Conservation (phyloP, 2,329 filamentous ascomycete species). For the Cladosporium sp. region DNA sequence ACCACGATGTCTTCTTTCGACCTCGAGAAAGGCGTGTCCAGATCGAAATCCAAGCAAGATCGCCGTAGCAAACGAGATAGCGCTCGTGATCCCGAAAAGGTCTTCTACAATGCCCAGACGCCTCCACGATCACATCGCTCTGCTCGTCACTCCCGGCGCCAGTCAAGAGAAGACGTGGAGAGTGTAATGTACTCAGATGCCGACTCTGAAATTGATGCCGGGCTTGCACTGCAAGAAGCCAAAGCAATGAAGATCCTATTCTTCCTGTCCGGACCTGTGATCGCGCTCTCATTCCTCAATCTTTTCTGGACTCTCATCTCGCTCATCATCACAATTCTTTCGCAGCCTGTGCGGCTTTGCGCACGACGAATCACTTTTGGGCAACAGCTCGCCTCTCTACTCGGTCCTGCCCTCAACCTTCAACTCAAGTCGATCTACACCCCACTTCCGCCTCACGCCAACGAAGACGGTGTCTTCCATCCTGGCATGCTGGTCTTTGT, state of each 20-base stretch:
- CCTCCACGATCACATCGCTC: slow-evolving; percentile 17
- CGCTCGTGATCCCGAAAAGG: slow-evolving; percentile 30
- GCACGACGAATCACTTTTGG: slow-evolving; percentile 49
- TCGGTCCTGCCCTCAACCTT: slow-evolving; percentile 55
- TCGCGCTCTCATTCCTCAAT: slow-evolving; percentile 55
- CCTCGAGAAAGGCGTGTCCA: slow-evolving; percentile 31
- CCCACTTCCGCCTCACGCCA: slow-evolving; percentile 31
- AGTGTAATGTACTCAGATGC: slow-evolving; percentile 28
- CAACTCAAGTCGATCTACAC: slow-evolving; percentile 52
- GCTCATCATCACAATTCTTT: slow-evolving; percentile 51
- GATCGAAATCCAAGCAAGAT: slow-evolving; percentile 20
- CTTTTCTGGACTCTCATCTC: slow-evolving; percentile 56
- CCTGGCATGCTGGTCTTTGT: slow-evolving; percentile 51
- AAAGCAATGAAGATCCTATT: slow-evolving; percentile 50
- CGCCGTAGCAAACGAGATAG: slow-evolving; percentile 20
- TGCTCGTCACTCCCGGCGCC: slow-evolving; percentile 15
- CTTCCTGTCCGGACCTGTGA: slow-evolving; percentile 55
- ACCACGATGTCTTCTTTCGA: slow-evolving; percentile 34
- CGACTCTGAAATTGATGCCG: slow-evolving; percentile 39
- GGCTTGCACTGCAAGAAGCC: slow-evolving; percentile 42
- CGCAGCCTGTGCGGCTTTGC: slow-evolving; percentile 57
- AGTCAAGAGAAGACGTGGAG: slow-evolving; percentile 20
- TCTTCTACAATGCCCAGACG: slow-evolving; percentile 23
- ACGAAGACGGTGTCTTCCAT: slow-evolving; percentile 42
- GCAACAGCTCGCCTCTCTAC: slow-evolving; percentile 52